Base-by-base conservation (phyloP, 2,329 filamentous ascomycete species). In the Diaporthe capsici region DNA sequence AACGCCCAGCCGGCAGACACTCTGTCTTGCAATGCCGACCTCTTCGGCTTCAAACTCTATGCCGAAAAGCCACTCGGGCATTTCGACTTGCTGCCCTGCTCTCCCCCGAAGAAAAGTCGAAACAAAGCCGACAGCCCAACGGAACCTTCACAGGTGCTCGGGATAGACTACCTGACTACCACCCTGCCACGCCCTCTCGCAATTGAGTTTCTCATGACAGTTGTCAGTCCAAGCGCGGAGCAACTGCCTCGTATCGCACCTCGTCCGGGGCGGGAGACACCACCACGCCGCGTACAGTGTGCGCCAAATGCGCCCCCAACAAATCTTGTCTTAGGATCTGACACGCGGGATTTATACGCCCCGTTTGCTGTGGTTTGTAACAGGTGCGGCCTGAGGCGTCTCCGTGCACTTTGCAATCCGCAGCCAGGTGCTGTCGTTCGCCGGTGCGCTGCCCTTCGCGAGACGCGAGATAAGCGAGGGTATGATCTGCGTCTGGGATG, bases 391-490 rank as follows among this genome's bases (percentile, higher is more conserved):
- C 65, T 70, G 65, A 53, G 47, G 47, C 63, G 63, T 39, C 63
- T 53, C 63, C 31, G 63, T 68, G 63, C 63, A 49, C 61, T 34
- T 15, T 37, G 17, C 42, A 34, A 51, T 67, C 63, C 44, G 22
- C 63, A 7, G 22, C 63, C 63, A 6, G 6, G 22, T 70, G 65
- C 65, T 34, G 65, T 37, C 44, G 39, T 39, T 53, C 63, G 28
- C 63, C 47, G 3, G 47, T 20, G 31, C 65, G 65, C 65, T 37
- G n/a, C 10, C 49, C 20, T 4, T 25, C 7, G 31, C 44, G 28
- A 42, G 65, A 47, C 49, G 65, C 65, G n/a, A 70, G 65, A 55
- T 55, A 70, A 42, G 65, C 65, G 65, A 70, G 49, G 65, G 65
- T 70, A 42, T 55, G 65, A 70, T 70, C 65, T 55, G 31, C 65